These are phyloP conservation scores for Trifolium dubium DNA, from an alignment of 306 rosid genomes.

Conservation along the genomic window DNA sequence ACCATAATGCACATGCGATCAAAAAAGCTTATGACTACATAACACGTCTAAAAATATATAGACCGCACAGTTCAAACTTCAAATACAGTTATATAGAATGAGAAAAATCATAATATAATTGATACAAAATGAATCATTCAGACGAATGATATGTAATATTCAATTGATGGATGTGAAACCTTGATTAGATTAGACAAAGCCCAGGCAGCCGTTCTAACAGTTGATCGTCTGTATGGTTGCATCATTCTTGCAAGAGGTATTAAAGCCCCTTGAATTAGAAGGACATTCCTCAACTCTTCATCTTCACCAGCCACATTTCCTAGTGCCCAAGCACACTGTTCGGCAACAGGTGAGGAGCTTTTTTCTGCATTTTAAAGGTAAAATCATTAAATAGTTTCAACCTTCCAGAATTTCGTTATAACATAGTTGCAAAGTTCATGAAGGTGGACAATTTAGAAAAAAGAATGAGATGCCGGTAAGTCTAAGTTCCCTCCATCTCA, in stretches of 20 bases:
- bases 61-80: slow-evolving; percentile 26
- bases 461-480: slow-evolving; percentile 28
- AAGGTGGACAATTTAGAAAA: slow-evolving; percentile 19
- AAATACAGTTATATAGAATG: slow-evolving; percentile 31
- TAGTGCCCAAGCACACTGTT: slow-evolving; percentile 96
- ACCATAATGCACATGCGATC: slow-evolving; percentile 6
- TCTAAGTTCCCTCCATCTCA: slow-evolving; percentile 25
- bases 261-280: slow-evolving; percentile 87
- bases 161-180: slow-evolving; percentile 57
- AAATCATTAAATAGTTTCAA: slow-evolving; percentile 36
- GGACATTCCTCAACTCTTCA: slow-evolving; percentile 79
- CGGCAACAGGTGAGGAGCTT: slow-evolving; percentile 86
- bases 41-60: slow-evolving; percentile 15
- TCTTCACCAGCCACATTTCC: slow-evolving; percentile 99
- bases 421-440: slow-evolving; percentile 19
- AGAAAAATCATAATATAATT: slow-evolving; percentile 10
- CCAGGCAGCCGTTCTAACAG: slow-evolving; percentile 97
- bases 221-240: slow-evolving; percentile 84
- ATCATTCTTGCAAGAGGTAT: slow-evolving; percentile 93
- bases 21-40: slow-evolving; percentile 21
- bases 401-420: slow-evolving; percentile 31
- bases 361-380: slow-evolving; percentile 63
- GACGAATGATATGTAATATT: slow-evolving; percentile 29
- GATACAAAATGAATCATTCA: slow-evolving; percentile 8
- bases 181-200: slow-evolving; percentile 95